These are phyloP conservation scores for Fulvia fulva DNA, from an alignment of 2,329 filamentous ascomycete genomes.

Conservation along the genomic window DNA sequence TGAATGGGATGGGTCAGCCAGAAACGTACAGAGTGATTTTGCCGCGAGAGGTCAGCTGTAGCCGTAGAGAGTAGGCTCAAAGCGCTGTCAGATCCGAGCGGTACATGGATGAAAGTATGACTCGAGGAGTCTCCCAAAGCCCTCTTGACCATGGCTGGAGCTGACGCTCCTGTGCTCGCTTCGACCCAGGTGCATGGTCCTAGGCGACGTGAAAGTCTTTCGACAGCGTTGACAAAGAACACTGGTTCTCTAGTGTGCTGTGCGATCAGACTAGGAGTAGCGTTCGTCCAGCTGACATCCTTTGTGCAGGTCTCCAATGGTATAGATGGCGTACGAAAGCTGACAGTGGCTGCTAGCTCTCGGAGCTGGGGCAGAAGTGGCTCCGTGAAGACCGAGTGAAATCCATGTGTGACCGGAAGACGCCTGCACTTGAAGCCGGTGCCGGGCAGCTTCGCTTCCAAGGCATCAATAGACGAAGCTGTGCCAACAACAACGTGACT, in stretches of 20 bases:
- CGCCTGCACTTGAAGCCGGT: background rate
- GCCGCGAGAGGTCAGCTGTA: background rate
- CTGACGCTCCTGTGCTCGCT: background rate
- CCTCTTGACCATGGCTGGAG: conserved; percentile 2
- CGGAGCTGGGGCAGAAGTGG: conserved; percentile 1
- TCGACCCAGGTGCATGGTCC: conserved; percentile 3
- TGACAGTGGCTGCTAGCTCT: background rate
- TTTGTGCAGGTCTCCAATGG: background rate
- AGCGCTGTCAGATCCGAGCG: background rate
- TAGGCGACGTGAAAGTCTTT: conserved; percentile 1
- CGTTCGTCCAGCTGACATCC: background rate
- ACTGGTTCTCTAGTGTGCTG: conserved; percentile 2
- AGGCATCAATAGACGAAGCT: background rate
- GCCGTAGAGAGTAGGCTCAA: background rate
- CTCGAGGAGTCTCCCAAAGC: background rate
- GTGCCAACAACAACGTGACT: conserved; percentile 1
- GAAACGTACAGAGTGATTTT: background rate
- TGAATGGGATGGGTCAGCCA: background rate
- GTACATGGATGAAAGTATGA: background rate
- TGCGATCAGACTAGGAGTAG: background rate
- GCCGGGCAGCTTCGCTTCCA: background rate
- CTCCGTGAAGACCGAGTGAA: conserved; percentile 8
- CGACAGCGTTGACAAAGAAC: conserved; percentile 5
- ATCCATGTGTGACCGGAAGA: conserved; percentile 3
- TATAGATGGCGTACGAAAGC: background rate